Evolutionary conservation across 2,329 filamentous ascomycete genomes (phyloP).

Genomic region (Tolypocladium nubicola): DNA sequence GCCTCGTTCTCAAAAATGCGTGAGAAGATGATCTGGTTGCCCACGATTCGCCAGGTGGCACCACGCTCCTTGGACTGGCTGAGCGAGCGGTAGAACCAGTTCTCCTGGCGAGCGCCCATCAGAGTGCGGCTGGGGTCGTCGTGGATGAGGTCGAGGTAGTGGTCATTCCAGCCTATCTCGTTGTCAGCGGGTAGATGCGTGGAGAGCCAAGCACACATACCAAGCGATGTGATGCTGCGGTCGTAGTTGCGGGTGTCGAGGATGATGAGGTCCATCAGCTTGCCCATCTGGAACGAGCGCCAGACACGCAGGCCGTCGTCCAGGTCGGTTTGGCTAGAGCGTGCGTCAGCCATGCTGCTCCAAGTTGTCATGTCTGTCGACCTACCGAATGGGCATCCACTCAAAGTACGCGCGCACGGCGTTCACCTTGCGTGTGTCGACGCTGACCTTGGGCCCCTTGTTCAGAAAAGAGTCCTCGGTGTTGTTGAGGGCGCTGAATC

Average conservation of each 20-base stretch:
- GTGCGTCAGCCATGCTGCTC: neutral
- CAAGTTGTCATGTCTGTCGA: neutral
- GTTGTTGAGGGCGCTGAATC: constrained; percentile 50
- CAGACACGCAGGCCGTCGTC: constrained; percentile 61
- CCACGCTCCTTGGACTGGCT: constrained; percentile 49
- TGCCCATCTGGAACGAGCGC: constrained; percentile 55
- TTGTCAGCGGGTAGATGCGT: constrained; percentile 1
- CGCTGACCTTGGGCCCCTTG: constrained; percentile 43
- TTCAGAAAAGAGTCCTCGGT: constrained; percentile 54
- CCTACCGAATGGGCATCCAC: constrained; percentile 32
- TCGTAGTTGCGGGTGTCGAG: constrained; percentile 62
- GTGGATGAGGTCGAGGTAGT: constrained; percentile 50
- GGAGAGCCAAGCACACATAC: constrained; percentile 5
- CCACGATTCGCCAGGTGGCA: constrained; percentile 60
- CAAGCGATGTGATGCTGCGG: constrained; percentile 45
- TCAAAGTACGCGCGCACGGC: constrained; percentile 62
- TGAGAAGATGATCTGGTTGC: constrained; percentile 61
- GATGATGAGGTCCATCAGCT: constrained; percentile 56
- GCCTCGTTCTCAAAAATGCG: constrained; percentile 28
- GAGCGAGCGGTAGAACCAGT: constrained; percentile 59
- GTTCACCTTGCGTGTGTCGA: constrained; percentile 66
- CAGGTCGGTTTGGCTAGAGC: constrained; percentile 45
- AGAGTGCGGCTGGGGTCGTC: constrained; percentile 57
- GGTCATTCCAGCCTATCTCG: constrained; percentile 38
- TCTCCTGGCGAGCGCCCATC: constrained; percentile 64